These are phyloP conservation scores for Manihot esculenta DNA, from an alignment of 441 rosid genomes.

Conservation along the genomic window DNA sequence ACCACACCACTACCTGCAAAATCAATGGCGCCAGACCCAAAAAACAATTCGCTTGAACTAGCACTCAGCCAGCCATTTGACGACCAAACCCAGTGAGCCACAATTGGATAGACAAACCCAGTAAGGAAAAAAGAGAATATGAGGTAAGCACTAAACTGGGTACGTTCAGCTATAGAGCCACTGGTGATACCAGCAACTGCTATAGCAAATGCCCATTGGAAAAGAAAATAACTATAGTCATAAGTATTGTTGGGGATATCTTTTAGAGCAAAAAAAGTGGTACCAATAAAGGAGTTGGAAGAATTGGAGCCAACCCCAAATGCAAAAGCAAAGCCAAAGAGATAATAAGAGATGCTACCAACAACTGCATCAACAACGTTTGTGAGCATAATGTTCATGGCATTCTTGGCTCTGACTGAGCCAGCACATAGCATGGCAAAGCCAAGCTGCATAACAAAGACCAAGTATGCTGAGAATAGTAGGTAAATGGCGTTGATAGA, in stretches of 20 bases:
- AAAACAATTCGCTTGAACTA: constrained; percentile 37
- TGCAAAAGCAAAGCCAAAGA: constrained; percentile 80
- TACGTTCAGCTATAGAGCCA: constrained; percentile 76
- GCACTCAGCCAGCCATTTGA: constrained; percentile 69
- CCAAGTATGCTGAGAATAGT: constrained; percentile 82
- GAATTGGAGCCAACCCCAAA: constrained; percentile 46
- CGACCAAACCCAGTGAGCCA: constrained; percentile 81
- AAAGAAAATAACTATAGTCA: constrained; percentile 63
- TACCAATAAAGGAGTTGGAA: constrained; percentile 68
- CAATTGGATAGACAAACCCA: constrained; percentile 75
- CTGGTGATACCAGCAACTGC: constrained; percentile 87
- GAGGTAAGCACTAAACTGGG: constrained; percentile 75
- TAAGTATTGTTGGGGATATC: constrained; percentile 44
- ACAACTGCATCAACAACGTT: constrained; percentile 91
- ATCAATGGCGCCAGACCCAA: constrained; percentile 73
- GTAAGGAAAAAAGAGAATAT: constrained; percentile 71
- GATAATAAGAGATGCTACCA: constrained; percentile 71
- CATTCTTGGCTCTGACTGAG: constrained; percentile 77
- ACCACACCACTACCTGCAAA: constrained; percentile 83
- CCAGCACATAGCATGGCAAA: constrained; percentile 96
- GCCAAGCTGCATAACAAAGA: constrained; percentile 87
- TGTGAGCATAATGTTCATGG: constrained; percentile 81
- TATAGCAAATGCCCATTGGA: constrained; percentile 86
- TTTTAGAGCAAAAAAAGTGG: constrained; percentile 53
- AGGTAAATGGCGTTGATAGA: constrained; percentile 68